Conservation (phyloP, 371 early-diverging fungal species). For the Basidiobolus heterosporus region DNA sequence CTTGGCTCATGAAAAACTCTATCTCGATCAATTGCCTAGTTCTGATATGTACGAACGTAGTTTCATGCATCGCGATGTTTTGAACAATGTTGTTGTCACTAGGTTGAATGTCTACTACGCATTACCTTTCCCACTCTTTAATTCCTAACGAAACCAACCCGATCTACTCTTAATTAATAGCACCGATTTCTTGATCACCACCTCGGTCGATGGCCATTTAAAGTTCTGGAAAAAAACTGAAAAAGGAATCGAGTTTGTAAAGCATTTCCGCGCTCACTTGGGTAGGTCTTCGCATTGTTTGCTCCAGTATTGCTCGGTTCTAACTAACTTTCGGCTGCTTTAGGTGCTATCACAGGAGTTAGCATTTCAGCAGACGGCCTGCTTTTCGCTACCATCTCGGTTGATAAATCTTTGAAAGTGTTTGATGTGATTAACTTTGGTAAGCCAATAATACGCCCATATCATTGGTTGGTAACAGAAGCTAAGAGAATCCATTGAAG, state of each 20-base stretch:
- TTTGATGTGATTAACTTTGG: conserved; percentile 91
- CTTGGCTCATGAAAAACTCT: conserved; percentile 56
- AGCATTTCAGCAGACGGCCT: conserved; percentile 58
- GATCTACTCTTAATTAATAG: conserved; percentile 13
- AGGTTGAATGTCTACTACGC: conserved; percentile 20
- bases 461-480: not conserved
- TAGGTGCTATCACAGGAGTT: conserved; percentile 31
- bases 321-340: not conserved
- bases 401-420: conserved; percentile 74
- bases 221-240: conserved; percentile 97
- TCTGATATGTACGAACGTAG: conserved; percentile 82
- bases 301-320: not conserved
- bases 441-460: conserved; percentile 10
- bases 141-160: too few species aligned
- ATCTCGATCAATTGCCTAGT: conserved; percentile 55
- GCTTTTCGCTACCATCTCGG: conserved; percentile 64
- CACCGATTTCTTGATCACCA: conserved; percentile 82
- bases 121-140: too few species aligned
- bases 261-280: conserved; percentile 82
- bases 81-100: conserved; percentile 60
- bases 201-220: conserved; percentile 86
- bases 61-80: conserved; percentile 86
- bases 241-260: conserved; percentile 88
- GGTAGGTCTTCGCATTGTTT: conserved; percentile 13
- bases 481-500: conserved; percentile 17